Conservation (phyloP, 148 eudicot genomes). For the Rhododendron vialii region DNA sequence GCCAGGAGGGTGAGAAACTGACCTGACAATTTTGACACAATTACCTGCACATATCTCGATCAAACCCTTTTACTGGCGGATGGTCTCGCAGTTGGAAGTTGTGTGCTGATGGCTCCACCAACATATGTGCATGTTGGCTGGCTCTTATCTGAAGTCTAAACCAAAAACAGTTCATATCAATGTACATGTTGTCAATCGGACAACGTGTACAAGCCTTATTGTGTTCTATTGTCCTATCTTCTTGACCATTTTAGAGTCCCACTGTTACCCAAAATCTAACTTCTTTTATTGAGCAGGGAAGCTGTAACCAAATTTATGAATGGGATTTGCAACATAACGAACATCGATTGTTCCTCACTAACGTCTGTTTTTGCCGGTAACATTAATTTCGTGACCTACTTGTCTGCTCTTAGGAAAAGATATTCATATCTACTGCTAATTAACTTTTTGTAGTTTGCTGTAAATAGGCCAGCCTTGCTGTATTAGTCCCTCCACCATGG, state of each 20-base stretch:
- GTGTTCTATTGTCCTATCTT: not conserved
- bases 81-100: too few species aligned
- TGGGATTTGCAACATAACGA: slow-evolving; percentile 18
- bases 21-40: not conserved
- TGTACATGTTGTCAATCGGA: not conserved
- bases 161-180: not conserved
- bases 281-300: slow-evolving; percentile 20
- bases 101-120: not conserved
- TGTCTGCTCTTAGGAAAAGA: not conserved
- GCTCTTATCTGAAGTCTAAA: not conserved
- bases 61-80: too few species aligned
- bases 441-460: not conserved
- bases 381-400: not conserved
- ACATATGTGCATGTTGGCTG: not conserved
- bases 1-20: slow-evolving; percentile 40
- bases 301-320: slow-evolving; percentile 24
- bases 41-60: not conserved
- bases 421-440: not conserved
- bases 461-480: slow-evolving; percentile 61
- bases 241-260: not conserved
- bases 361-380: slow-evolving; percentile 31
- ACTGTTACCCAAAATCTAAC: not conserved
- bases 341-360: slow-evolving; percentile 23
- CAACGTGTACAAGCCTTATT: not conserved
- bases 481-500: slow-evolving; percentile 41